Base-by-base conservation (phyloP, 2,329 filamentous ascomycete genomes). In the Cryoendolithus antarcticus region DNA sequence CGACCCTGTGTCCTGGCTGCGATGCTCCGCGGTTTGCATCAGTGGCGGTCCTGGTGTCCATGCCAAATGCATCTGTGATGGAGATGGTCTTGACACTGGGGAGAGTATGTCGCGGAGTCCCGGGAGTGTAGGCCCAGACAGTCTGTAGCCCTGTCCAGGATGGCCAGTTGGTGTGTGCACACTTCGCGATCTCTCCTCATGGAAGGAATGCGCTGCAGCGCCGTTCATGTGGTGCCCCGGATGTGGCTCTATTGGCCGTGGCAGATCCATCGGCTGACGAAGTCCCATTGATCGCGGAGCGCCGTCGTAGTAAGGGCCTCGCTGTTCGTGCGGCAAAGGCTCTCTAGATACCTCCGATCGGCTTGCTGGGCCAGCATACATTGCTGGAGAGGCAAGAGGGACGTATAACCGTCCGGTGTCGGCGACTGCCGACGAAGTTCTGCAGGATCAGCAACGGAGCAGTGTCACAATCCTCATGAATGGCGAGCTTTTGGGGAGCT, bases 41-140 rank as follows among this genome's bases (percentile, higher is more conserved):
- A 34, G 37, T 31, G 19, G 40, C 34, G 27, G 43, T 10, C 33
- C 9, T 37, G 48, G 49, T 48, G 40, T 35, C 38, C 31, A 42
- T 32, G 32, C 10, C 34, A 27, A 46, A 46, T 43, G 38, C 12
- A 15, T 32, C 32, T 9, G 46, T 36, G 11, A 44, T 41, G 31
- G 40, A 41, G 29, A 42, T 35, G 32, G 37, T 39, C 27, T 36
- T 37, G 40, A 32, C 45, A 39, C 12, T 35, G 36, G 50, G n/a
- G 51, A 50, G 12, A 57, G 34, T 12, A 57, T 55, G 34, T 57
- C 54, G 13, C 50, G 47, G 1, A 57, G 37, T 21, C 53, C 51
- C 24, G 55, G 54, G 10, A 56, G 37, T 19, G 39, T 54, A 32
- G 49, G 53, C 6, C 45, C 45, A 11, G 47, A 46, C 7, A 44